A percentile compares a stretch with the other conserved stretches of the same genome.
phyloP scores from a whole-genome alignment of 768 basidiomycete species.

The Neoboletus magnificus region DNA sequence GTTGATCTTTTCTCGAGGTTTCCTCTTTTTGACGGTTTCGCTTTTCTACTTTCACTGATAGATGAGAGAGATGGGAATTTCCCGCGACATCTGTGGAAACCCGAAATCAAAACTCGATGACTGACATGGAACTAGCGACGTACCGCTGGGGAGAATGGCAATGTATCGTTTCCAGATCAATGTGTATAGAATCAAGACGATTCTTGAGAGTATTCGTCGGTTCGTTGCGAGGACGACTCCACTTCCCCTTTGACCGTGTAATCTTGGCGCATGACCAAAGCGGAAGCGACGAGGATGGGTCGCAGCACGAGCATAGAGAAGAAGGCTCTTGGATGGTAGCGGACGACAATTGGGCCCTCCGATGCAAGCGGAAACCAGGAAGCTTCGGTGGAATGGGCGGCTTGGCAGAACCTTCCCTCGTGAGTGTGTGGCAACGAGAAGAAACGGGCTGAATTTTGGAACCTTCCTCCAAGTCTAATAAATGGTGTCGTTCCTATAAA shows the following conservation, averaged over 20 bases:
- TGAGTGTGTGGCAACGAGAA: background rate
- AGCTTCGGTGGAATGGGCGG: constrained; percentile 5
- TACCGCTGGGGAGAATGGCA: background rate
- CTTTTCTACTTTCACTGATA: background rate
- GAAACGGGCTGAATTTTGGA: background rate
- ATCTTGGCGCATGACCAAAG: constrained; percentile 19
- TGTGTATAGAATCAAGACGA: constrained; percentile 3
- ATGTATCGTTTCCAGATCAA: constrained; percentile 6
- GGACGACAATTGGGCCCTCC: background rate
- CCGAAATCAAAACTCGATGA: background rate
- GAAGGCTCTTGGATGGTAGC: background rate
- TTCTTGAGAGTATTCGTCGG: constrained; percentile 7
- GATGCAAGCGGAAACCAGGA: background rate
- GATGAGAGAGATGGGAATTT: background rate
- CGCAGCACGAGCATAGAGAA: constrained; percentile 1
- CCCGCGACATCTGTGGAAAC: background rate
- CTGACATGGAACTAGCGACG: background rate
- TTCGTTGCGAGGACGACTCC: background rate
- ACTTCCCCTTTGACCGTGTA: constrained; percentile 9
- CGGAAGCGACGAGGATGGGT: constrained; percentile 2
- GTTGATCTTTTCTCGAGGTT: background rate
- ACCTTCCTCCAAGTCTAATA: background rate
- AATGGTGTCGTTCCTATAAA: background rate
- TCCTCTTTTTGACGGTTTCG: background rate
- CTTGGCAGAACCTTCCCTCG: background rate